These are phyloP conservation scores for Magnusiomyces fungicola DNA, from an alignment of 1,139 yeast genomes.

Conservation along the genomic window DNA sequence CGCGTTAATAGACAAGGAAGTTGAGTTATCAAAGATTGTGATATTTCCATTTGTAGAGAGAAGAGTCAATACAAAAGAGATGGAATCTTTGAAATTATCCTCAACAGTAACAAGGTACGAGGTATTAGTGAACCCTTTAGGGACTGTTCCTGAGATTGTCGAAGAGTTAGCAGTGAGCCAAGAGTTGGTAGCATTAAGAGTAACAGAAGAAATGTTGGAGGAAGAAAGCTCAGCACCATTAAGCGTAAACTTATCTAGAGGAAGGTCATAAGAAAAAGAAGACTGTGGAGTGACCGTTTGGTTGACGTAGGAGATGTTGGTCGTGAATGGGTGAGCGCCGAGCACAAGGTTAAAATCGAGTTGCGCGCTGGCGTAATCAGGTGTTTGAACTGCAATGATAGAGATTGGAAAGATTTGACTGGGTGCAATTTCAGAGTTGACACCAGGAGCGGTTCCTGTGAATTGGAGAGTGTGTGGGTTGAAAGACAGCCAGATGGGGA, in stretches of 20 bases:
- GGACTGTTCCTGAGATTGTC: conserved; percentile 46
- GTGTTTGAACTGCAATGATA: conserved; percentile 71
- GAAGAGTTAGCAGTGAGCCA: conserved; percentile 50
- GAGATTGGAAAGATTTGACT: conserved; percentile 65
- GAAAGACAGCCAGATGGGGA: conserved; percentile 84
- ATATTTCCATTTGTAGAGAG: conserved; percentile 5
- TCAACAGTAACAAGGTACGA: conserved; percentile 41
- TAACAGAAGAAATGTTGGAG: conserved; percentile 49
- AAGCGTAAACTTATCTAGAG: conserved; percentile 49
- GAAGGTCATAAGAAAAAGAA: conserved; percentile 49
- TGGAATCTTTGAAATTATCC: conserved; percentile 59
- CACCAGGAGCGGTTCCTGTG: conserved; percentile 82
- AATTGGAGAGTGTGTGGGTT: conserved; percentile 51
- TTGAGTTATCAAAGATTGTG: conserved; percentile 11
- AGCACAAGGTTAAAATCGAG: conserved; percentile 65
- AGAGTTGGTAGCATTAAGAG: conserved; percentile 33
- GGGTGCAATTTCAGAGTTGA: conserved; percentile 81
- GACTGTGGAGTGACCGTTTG: conserved; percentile 63
- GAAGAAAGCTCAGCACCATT: conserved; percentile 47
- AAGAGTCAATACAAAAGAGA: conserved; percentile 48
- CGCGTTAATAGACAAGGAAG: conserved; percentile 46
- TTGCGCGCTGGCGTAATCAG: conserved; percentile 67
- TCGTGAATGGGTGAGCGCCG: conserved; percentile 81
- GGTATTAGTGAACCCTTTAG: conserved; percentile 38
- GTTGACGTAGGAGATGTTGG: conserved; percentile 39